Base-by-base conservation (phyloP, 2,329 filamentous ascomycete species). In the Botrytis cinerea region DNA sequence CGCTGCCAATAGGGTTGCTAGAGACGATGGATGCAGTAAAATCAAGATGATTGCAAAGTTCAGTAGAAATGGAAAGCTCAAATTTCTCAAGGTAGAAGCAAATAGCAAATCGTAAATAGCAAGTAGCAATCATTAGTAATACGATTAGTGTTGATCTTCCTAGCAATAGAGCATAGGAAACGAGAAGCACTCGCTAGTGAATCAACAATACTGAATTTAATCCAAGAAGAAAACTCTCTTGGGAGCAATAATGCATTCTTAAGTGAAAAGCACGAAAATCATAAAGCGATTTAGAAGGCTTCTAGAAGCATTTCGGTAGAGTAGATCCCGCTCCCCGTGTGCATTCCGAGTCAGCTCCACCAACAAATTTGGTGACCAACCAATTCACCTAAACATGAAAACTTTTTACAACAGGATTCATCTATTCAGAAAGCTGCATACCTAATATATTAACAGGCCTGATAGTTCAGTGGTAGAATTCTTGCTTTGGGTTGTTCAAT, bases 381-480 rank as follows among this genome's bases (percentile, higher is more conserved):
- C n/a, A 54, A 3, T 28, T 54, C n/a, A 5, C 25, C 9, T 28
- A 18, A 20, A 3, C 3, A 35, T 16, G 32, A 35, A 59, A 16
- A 9, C 2, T 12, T 35, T 16, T 20, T 16, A 59, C 35, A 38
- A 5, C 4, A 38, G 35, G 7, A 38, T 38, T 38, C 5, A 38
- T 38, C 1, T 38, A 38, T 38, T 38, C 7, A 38, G 7, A 38
- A 1, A 38, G 7, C 35, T 38, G 35, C 28, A 28, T 38, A 5
- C 35, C 35, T 38, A 7, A 1, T 2, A 51, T 14, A 25, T 51
- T 0, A 51, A 51, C 0, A 51, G 61, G 61, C 61, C 61, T 63
- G 61, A 63, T 45, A 63, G 61, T 63, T 63, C 61, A 63, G 61
- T 63, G 61, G 61, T 63, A 45, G 38, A 20, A 63, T 54, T 54